phyloP scores from a whole-genome alignment of 2,329 filamentous ascomycete genomes.

The Xylariaceae sp. region DNA sequence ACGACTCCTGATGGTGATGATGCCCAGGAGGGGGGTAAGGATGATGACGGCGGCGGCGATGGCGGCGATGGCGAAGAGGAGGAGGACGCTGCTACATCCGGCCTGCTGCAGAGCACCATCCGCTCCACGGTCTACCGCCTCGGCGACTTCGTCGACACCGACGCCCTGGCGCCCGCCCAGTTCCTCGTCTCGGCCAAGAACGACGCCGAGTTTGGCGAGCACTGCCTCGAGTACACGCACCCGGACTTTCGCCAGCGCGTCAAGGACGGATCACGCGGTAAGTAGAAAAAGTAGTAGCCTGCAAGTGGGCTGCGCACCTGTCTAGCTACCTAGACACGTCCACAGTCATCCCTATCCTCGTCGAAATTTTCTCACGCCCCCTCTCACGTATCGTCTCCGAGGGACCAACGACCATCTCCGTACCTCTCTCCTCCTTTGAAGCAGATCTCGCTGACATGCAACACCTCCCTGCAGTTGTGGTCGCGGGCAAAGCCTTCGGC shows the following conservation, averaged over 20 bases:
- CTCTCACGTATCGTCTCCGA: too few species aligned
- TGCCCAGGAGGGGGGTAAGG: background rate
- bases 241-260: conserved; percentile 32
- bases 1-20: conserved; percentile 3
- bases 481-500: conserved; percentile 38
- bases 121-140: conserved; percentile 30
- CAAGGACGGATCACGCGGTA: background rate
- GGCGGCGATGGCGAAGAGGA: too few species aligned
- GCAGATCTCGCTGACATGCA: conserved; percentile 12
- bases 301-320: too few species aligned
- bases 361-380: too few species aligned
- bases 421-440: too few species aligned
- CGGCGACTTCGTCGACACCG: conserved; percentile 38
- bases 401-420: too few species aligned
- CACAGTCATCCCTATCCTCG: too few species aligned
- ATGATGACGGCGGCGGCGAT: too few species aligned
- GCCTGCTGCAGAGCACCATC: conserved; percentile 13
- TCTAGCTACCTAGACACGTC: too few species aligned
- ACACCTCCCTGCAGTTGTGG: conserved; percentile 32
- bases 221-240: conserved; percentile 33
- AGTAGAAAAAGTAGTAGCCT: too few species aligned
- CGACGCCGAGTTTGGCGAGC: conserved; percentile 27
- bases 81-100: background rate
- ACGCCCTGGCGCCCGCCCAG: conserved; percentile 32
- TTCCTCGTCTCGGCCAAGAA: conserved; percentile 21